Base-by-base conservation (phyloP, 306 rosid species). In the Trichosanthes truncata region DNA sequence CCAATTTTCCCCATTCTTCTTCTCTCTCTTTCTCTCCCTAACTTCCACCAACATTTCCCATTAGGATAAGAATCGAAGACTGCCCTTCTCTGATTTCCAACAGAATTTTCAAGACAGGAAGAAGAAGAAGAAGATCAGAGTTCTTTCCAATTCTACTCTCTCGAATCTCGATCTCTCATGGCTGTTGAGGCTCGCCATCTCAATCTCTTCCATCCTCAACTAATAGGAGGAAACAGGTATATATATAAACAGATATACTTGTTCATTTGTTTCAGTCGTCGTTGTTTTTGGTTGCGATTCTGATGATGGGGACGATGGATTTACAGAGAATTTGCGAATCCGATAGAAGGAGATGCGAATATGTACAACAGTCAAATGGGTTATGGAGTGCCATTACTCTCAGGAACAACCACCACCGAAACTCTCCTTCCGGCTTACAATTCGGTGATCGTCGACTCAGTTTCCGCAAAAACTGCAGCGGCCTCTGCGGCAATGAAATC, bases 151-250 rank as follows among this genome's bases (percentile, higher is more conserved):
- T n/a, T n/a, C 69, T 6, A 7, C 7, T 36, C 73, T 66, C 73
- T 38, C 40, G 14, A 0, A 4, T 29, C 1, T 23, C 2, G n/a
- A 11, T 49, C 53, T 51, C 43, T 20, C 86, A 92, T 94, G 97
- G 97, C 98, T 63, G 98, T 94, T 45, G 91, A 92, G 81, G 93
- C 98, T 84, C 87, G 87, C 71, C 93, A 88, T 78, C 93, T 88
- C 73, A 89, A 89, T 79, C 89, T 86, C 78, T 92, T 91, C 80
- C 83, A 85, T 52, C 80, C 96, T 72, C 96, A 92, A 66, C 88
- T 89, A 83, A 5, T 82, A 4, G 52, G 71, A 84, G 52, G 74
- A 84, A 91, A 85, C 85, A 79, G 97, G 98, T 94, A 84, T 41
- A 0, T 13, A 17, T 55, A 2, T 29, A 29, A 1, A 29, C 2